Conservation (phyloP, 768 basidiomycete species). For the Hericium rajendrae region DNA sequence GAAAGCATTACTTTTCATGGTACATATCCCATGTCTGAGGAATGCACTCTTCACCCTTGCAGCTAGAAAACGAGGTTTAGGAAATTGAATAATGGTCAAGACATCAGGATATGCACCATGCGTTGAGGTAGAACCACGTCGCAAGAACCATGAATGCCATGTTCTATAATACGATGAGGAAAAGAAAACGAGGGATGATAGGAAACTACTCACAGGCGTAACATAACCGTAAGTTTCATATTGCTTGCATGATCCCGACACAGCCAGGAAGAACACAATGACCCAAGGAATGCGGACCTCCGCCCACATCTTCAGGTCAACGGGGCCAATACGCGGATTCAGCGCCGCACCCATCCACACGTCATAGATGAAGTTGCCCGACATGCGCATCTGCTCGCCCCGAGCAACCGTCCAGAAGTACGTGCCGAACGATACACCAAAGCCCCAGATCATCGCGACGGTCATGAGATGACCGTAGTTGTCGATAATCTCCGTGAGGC, state of each 20-base stretch:
- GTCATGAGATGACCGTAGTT: slow-evolving; percentile 95
- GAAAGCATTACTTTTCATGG: slow-evolving; percentile 71
- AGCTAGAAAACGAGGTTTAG: slow-evolving; percentile 30
- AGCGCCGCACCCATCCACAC: slow-evolving; percentile 94
- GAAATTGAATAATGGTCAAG: slow-evolving; percentile 1
- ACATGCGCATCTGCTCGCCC: slow-evolving; percentile 84
- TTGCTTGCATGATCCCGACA: slow-evolving; percentile 92
- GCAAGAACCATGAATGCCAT: slow-evolving; percentile 96
- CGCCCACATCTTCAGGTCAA: slow-evolving; percentile 99
- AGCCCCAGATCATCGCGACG: slow-evolving; percentile 89
- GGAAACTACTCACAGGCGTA: slow-evolving; percentile 52
- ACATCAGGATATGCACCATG: slow-evolving; percentile 43
- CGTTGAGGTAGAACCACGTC: slow-evolving; percentile 94
- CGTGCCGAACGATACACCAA: slow-evolving; percentile 67
- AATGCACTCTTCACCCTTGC: slow-evolving; percentile 90
- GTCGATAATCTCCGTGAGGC: slow-evolving; percentile 90
- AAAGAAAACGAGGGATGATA: not conserved
- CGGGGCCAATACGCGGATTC: slow-evolving; percentile 84
- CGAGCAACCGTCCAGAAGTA: slow-evolving; percentile 72
- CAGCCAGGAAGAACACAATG: slow-evolving; percentile 84
- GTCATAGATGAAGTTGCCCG: slow-evolving; percentile 90
- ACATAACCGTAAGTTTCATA: slow-evolving; percentile 89
- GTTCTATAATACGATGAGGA: slow-evolving; percentile 42
- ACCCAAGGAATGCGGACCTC: slow-evolving; percentile 98
- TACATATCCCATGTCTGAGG: slow-evolving; percentile 99